phyloP scores from a whole-genome alignment of 306 rosid species.

The Spatholobus suberectus region DNA sequence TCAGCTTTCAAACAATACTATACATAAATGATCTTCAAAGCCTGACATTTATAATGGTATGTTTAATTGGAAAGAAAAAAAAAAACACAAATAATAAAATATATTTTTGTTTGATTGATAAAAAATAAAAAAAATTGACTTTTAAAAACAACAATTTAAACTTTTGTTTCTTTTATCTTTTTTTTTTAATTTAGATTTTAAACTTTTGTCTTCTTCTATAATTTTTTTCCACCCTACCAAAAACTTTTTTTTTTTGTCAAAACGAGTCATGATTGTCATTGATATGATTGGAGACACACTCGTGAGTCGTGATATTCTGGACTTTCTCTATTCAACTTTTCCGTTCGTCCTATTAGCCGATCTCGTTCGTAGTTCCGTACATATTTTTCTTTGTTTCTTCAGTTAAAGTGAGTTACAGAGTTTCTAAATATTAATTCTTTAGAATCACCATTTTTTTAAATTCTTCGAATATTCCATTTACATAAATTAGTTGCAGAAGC shows the following conservation, averaged over 20 bases:
- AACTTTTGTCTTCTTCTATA: too few relatives aligned
- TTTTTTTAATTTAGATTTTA: too few relatives aligned
- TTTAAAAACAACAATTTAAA: too few relatives aligned
- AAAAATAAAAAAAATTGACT: too few relatives aligned
- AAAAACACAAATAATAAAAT: too few relatives aligned
- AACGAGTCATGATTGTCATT: conserved; percentile 2
- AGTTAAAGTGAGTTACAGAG: not conserved
- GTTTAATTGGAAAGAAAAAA: too few relatives aligned
- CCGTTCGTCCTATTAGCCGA: conserved; percentile 27
- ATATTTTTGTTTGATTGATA: too few relatives aligned
- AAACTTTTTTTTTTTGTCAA: conserved; percentile 22
- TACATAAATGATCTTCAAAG: conserved; percentile 3
- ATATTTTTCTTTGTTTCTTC: conserved; percentile 2
- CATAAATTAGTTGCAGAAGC: not conserved
- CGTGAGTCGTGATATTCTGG: not conserved
- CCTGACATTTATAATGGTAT: not conserved
- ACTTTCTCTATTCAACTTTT: conserved; percentile 25
- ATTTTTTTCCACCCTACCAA: too few relatives aligned
- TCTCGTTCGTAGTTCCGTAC: not conserved
- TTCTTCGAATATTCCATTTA: not conserved
- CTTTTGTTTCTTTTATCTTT: too few relatives aligned
- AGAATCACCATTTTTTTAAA: not conserved
- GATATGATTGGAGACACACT: not conserved
- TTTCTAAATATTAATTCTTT: not conserved
- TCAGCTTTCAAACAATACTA: conserved; percentile 31